Evolutionary conservation across 1,284 basidiomycete genomes (phyloP).

Genomic region (Vanrija humicola): DNA sequence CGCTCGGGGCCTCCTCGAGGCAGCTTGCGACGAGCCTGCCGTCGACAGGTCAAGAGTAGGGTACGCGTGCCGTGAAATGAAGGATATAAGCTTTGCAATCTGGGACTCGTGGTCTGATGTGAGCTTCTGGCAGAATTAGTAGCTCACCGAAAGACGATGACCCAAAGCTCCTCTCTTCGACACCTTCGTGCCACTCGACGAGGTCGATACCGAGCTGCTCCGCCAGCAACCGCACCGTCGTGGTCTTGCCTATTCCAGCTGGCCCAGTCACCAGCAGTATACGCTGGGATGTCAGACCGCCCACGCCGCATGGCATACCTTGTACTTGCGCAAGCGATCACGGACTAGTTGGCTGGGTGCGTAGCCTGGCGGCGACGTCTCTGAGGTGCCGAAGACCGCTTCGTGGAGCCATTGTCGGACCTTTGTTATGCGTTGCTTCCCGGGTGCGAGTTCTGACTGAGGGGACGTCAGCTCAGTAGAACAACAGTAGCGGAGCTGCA

Average conservation of each 20-base stretch:
- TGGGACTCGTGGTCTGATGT: conserved; percentile 58
- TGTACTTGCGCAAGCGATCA: conserved; percentile 67
- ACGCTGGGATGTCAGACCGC: conserved; percentile 53
- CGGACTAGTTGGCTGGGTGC: conserved; percentile 42
- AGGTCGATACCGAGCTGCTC: conserved; percentile 73
- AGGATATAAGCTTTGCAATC: conserved; percentile 70
- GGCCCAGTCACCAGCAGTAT: conserved; percentile 83
- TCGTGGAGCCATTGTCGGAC: conserved; percentile 81
- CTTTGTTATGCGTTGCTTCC: conserved; percentile 78
- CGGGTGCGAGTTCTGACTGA: conserved; percentile 79
- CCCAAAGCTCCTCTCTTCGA: conserved; percentile 44
- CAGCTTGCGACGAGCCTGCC: conserved; percentile 20
- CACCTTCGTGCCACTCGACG: conserved; percentile 69
- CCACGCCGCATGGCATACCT: conserved; percentile 52
- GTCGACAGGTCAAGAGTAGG: conserved; percentile 61
- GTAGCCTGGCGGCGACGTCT: conserved; percentile 17
- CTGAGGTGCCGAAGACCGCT: conserved; percentile 60
- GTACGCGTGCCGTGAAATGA: conserved; percentile 65
- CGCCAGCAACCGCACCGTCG: conserved; percentile 72
- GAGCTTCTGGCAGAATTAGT: not conserved
- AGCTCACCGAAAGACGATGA: conserved; percentile 27
- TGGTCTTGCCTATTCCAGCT: conserved; percentile 85
- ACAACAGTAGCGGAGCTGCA: too few species aligned
- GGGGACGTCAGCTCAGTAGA: conserved; percentile 2
- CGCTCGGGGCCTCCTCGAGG: conserved; percentile 44